Evolutionary conservation across 2,329 filamentous ascomycete genomes (phyloP).

Genomic region (Podosphaera fusca): DNA sequence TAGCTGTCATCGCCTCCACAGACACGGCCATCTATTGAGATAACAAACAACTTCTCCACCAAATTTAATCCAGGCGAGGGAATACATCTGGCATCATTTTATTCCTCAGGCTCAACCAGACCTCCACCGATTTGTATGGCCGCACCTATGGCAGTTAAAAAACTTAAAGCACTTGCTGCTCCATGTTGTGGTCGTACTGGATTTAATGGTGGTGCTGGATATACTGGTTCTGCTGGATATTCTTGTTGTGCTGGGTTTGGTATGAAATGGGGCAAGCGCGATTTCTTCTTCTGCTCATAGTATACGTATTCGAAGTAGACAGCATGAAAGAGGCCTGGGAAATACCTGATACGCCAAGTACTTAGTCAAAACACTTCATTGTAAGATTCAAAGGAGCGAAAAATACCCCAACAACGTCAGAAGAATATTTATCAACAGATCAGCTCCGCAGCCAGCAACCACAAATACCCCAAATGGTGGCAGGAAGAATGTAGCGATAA

Average conservation of each 20-base stretch:
- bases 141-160: no score
- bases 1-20: no score
- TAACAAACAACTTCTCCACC: no score
- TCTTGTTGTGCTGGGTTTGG: slow-evolving; percentile 21
- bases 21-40: no score
- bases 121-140: no score
- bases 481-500: slow-evolving; percentile 23
- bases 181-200: no score
- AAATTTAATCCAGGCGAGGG: no score
- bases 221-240: slow-evolving; percentile 27
- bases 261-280: slow-evolving; percentile 30
- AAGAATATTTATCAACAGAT: slow-evolving; percentile 21
- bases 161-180: no score
- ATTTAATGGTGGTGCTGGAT: no score
- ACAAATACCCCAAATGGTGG: slow-evolving; percentile 20
- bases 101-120: no score
- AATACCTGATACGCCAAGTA: slow-evolving; percentile 18
- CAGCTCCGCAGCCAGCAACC: slow-evolving; percentile 20
- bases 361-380: not conserved
- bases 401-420: slow-evolving; percentile 19
- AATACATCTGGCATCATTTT: no score
- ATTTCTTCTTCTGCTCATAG: slow-evolving; percentile 47
- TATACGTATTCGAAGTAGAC: slow-evolving; percentile 46
- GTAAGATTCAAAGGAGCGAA: not conserved
- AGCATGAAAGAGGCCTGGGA: slow-evolving; percentile 17